Evolutionary conservation across 1,284 basidiomycete genomes (phyloP), one percentile per base, ranked within the genome.

Genomic region (Vanrija pseudolonga): DNA sequence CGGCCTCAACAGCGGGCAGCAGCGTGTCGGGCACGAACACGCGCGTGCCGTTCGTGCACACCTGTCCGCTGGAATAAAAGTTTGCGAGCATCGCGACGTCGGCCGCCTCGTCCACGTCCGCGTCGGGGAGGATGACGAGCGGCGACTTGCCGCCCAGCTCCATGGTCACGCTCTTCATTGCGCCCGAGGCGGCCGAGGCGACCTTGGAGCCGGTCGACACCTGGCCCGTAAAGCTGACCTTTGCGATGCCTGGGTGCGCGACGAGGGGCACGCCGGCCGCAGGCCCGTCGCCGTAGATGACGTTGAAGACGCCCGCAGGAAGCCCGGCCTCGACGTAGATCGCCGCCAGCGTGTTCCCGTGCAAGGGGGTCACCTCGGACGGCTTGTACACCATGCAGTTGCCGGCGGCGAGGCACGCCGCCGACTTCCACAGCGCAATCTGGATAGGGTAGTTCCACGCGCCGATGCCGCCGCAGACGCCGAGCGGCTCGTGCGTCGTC

Each of bases 381-480:
- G 59, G 59, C 50, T 60, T 60, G 59, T 57, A 57, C 14, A 60
- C 59, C 53, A 60, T 60, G 6, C 41, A 46, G 50, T 60, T 60
- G 18, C 59, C 59, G 2, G 56, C 56, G 3, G 56, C 55, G 20
- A 60, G 53, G 20, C 55, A 57, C 1, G 59, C 55, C 0, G 55
- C 59, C 7, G 40, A 45, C 50, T 60, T 60, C 55, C 59, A 57
- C 47, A 57, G 45, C 37, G 59, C 59, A 37, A 57, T 57, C 47
- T 57, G 55, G 45, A 57, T 52, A 15, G 61, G 61, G n/a, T 60
- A 63, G 59, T 63, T 63, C 58, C 59, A 63, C 23, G 61, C 58
- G 12, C 60, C 55, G 45, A 63, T 61, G 9, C 59, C 62, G 3
- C 59, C 62, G 22, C 57, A 59, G 15, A 63, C 59, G 37, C 62